Conservation (phyloP, 805 yeast genomes). For the Saccharomyces paradoxus region DNA sequence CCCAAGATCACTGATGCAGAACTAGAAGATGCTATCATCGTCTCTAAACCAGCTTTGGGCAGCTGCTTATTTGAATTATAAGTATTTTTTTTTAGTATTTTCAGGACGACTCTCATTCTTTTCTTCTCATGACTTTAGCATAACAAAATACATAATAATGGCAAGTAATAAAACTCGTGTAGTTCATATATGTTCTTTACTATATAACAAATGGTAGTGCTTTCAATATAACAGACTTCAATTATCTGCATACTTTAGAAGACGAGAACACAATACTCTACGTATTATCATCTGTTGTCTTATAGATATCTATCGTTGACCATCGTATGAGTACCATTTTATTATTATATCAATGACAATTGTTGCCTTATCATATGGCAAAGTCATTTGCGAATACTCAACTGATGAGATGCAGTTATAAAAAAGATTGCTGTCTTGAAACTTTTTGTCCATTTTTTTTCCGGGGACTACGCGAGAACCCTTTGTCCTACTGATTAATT, state of each 20-base stretch:
- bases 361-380: background rate
- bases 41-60: slow-evolving; percentile 50
- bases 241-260: background rate
- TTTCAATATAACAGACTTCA: background rate
- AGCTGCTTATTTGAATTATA: slow-evolving; percentile 29
- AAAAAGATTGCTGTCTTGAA: background rate
- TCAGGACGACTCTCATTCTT: background rate
- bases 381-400: background rate
- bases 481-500: background rate
- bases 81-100: background rate
- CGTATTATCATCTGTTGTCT: background rate
- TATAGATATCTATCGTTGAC: no score
- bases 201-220: background rate
- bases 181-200: background rate
- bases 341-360: background rate
- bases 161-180: background rate
- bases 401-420: background rate
- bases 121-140: background rate
- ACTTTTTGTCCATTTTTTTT: background rate
- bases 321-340: no score
- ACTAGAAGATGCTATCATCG: slow-evolving; percentile 44
- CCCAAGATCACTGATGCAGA: slow-evolving; percentile 41
- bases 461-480: background rate
- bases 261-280: background rate
- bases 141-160: background rate